These are phyloP conservation scores for Penicillium frequentans DNA, from an alignment of 2,329 filamentous ascomycete species.

Conservation along the genomic window DNA sequence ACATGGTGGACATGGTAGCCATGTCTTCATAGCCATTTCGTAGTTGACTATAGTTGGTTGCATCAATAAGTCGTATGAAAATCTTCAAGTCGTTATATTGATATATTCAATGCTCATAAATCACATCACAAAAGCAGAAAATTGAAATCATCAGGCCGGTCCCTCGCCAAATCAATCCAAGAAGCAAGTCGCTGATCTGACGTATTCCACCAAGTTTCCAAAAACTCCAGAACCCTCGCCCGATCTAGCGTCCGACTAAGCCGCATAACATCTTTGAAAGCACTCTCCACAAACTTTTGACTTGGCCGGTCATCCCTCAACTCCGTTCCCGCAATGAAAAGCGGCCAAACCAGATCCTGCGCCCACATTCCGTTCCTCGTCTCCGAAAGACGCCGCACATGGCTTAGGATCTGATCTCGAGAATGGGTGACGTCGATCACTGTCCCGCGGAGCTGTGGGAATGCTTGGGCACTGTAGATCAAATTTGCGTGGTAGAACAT, in stretches of 20 bases:
- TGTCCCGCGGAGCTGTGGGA: neutral
- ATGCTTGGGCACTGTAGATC: constrained; percentile 1
- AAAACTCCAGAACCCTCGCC: neutral
- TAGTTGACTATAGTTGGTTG: too few species aligned
- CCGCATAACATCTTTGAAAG: constrained; percentile 2
- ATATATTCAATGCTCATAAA: neutral
- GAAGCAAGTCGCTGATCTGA: neutral
- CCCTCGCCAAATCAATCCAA: constrained; percentile 5
- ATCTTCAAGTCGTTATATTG: neutral
- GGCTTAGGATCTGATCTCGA: neutral
- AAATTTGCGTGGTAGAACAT: constrained; percentile 5
- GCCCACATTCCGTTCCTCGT: constrained; percentile 4
- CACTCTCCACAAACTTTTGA: constrained; percentile 1
- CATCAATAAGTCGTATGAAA: neutral
- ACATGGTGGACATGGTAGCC: too few species aligned
- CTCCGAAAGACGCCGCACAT: constrained; percentile 2
- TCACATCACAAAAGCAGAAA: constrained; percentile 4
- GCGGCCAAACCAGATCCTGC: constrained; percentile 4
- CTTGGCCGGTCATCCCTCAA: neutral
- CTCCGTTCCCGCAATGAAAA: constrained; percentile 5
- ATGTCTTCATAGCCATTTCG: too few species aligned
- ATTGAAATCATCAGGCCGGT: constrained; percentile 2
- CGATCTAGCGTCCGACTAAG: constrained; percentile 5
- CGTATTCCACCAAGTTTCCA: constrained; percentile 3
- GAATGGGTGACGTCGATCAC: neutral